Evolutionary conservation across 2,329 filamentous ascomycete genomes (phyloP), one percentile per base, ranked within the genome.

Genomic region (Pseudogymnoascus verrucosus): DNA sequence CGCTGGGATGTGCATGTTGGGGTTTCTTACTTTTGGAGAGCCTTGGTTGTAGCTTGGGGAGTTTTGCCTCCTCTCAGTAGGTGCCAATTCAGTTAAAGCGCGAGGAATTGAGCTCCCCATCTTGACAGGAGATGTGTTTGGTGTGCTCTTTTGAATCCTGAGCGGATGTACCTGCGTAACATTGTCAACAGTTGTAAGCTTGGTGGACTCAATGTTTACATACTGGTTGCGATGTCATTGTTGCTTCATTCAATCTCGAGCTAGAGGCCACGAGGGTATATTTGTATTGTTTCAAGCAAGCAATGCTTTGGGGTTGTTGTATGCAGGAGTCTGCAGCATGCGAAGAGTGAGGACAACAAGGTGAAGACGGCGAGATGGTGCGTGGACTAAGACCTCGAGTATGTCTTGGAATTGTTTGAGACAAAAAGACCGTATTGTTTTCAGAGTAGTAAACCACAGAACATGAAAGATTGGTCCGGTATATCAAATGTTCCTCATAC

Each of bases 81-180:
- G 89, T 70, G 89, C 91, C 73, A 99, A 87, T 79, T 99, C 95
- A 66, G 91, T 90, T 68, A 99, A 83, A 64, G 95, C 90, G 71
- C 89, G 87, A 73, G 88, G 84, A 63, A 83, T 78, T 71, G 83
- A 80, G 74, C 79, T 82, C 63, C 79, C 74, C 80, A 84, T 83
- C 66, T 63, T 64, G 71, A 79, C 76, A 51, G 89, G 85, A 65
- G 88, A 87, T 62, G 82, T 75, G 66, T 76, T 78, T 61, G 82
- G 79, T 64, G 80, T 83, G 71, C 77, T 83, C 78, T 91, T 93
- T 77, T 87, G 88, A 72, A 93, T 91, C 78, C 89, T 88, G 78
- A 93, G 78, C 72, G 90, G 90, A 76, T 89, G 86, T 70, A 91
- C 86, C 87, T 91, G 74, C 3, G 16, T 5, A 16, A 23, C 37